phyloP scores from a whole-genome alignment of 106 monocot species.

The Agapanthus africanus region DNA sequence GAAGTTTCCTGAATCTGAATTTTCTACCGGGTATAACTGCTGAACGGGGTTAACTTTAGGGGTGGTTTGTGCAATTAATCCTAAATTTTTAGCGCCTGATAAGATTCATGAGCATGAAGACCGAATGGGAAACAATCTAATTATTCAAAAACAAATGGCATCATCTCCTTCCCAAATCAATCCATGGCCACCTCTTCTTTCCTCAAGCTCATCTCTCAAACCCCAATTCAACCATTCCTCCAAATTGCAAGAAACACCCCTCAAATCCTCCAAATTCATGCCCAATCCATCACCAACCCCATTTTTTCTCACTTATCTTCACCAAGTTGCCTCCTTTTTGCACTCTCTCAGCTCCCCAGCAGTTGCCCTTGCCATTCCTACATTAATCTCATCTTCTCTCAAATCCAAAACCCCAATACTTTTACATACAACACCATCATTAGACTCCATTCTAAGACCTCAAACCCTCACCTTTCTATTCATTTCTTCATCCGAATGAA shows the following conservation, averaged over 20 bases:
- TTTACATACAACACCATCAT: constrained; percentile 48
- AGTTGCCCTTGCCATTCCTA: constrained; percentile 1
- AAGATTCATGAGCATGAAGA: too few species aligned
- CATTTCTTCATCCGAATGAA: constrained; percentile 29
- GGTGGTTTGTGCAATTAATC: too few species aligned
- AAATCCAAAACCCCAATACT: constrained; percentile 19
- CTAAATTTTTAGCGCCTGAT: too few species aligned
- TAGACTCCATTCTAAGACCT: constrained; percentile 20
- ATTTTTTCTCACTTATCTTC: constrained; percentile 7
- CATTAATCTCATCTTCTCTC: constrained; percentile 25
- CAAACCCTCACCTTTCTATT: constrained; percentile 18
- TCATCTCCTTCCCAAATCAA: too few species aligned
- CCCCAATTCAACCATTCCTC: constrained; percentile 16
- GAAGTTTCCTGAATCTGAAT: too few species aligned
- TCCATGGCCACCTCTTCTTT: not conserved
- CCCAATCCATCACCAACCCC: constrained; percentile 21
- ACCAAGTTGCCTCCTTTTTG: constrained; percentile 19
- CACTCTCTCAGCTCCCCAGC: constrained; percentile 15
- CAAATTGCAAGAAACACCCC: constrained; percentile 11
- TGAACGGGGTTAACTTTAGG: too few species aligned
- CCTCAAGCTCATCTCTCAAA: constrained; percentile 6
- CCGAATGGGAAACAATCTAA: too few species aligned
- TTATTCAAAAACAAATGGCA: too few species aligned
- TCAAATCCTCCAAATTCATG: constrained; percentile 36
- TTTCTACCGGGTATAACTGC: too few species aligned